A percentile compares a stretch with the other conserved stretches of the same genome.
phyloP scores from a whole-genome alignment of 129 eudicot genomes.

The Arctium minus region DNA sequence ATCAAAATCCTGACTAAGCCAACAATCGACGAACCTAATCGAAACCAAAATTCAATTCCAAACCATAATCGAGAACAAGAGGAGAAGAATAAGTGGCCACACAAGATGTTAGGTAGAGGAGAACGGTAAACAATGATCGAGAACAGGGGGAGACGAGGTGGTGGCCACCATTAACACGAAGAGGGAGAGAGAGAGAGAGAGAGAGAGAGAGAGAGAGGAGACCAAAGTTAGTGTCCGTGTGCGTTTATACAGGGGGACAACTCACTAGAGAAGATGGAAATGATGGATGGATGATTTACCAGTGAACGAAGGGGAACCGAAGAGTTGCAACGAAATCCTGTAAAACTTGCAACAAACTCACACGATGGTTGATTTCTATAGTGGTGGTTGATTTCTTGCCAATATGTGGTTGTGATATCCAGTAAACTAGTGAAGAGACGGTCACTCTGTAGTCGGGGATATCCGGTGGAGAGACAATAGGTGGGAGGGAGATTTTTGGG shows the following conservation, averaged over 20 bases:
- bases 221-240: too few species aligned
- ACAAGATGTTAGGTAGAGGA: neutral
- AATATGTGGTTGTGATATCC: neutral
- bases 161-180: neutral
- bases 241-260: too few species aligned
- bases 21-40: neutral
- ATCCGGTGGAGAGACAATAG: neutral
- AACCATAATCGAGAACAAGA: neutral
- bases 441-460: neutral
- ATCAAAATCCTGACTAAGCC: neutral
- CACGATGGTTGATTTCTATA: too few species aligned
- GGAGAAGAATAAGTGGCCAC: neutral
- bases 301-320: too few species aligned
- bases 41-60: neutral
- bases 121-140: neutral
- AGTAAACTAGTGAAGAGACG: neutral
- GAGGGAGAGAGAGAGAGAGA: neutral
- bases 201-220: too few species aligned
- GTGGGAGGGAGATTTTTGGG: neutral
- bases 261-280: too few species aligned
- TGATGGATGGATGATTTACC: too few species aligned
- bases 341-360: too few species aligned
- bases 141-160: neutral
- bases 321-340: too few species aligned
- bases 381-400: neutral